Base-by-base conservation (phyloP, 176 grass and related monocot genomes). In the Phyllostachys edulis region DNA sequence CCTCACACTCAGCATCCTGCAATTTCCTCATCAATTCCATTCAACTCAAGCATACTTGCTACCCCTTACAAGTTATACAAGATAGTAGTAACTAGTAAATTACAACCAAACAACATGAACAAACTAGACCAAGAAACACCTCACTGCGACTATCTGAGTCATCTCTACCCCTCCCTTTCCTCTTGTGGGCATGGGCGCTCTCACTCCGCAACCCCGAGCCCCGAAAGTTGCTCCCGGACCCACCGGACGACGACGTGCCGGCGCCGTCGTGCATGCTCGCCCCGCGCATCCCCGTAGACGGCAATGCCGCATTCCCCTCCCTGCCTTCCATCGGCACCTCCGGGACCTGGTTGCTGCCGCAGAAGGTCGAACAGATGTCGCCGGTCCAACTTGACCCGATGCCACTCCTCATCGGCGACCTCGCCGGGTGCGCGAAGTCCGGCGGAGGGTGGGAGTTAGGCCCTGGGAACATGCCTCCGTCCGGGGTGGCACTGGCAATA, bases 161-260 rank as follows among this genome's bases (percentile, higher is more conserved):
- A 12, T 87, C 89, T 51, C 69, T 87, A 59, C 80, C 76, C 41
- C 73, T 85, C 50, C 78, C 68, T 74, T 88, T 95, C 83, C 86
- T 89, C 78, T 94, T 92, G 34, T 90, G 73, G 23, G 13, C 75
- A 55, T 44, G 62, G 42, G 51, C 80, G 75, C 80, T 39, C 51
- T 83, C 80, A 32, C 84, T 87, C 6, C 75, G 85, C 51, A 90
- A 6, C 17, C 69, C 71, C 42, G 84, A 87, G 39, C 62, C 79
- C 27, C 79, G 79, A 40, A 73, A 90, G 80, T 94, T 98, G 85
- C 77, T 89, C 6, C 95, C 92, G 2, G 95, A 98, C 9, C 90
- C 89, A 36, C 91, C 93, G 20, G 96, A 99, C 17, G 93, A 94
- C 46, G 96, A 99, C 18, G 91, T 90, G 37, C 79, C 75, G 15